phyloP scores from a whole-genome alignment of 371 early-diverging fungal genomes.

The Mortierella sp. region DNA sequence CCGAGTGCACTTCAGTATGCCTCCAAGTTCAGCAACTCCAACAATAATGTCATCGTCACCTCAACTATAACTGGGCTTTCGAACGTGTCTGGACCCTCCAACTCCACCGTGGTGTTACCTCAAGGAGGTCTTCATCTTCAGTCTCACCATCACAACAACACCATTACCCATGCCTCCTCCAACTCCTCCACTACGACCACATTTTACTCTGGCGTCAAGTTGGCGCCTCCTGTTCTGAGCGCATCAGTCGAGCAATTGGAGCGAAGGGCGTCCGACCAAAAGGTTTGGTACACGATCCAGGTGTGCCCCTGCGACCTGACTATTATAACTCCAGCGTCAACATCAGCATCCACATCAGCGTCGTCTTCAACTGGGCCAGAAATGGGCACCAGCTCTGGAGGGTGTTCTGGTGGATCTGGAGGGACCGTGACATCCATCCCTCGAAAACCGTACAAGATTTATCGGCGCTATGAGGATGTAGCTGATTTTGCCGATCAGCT shows the following conservation, averaged over 20 bases:
- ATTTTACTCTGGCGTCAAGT: slow-evolving; percentile 52
- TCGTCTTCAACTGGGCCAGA: background rate
- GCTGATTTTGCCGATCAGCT: slow-evolving; percentile 55
- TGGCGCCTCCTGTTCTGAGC: slow-evolving; percentile 42
- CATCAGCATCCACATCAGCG: background rate
- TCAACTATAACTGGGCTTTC: background rate
- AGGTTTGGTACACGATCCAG: slow-evolving; percentile 51
- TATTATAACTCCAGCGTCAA: slow-evolving; percentile 5
- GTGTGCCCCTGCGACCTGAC: slow-evolving; percentile 37
- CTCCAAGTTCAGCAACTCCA: slow-evolving; percentile 15
- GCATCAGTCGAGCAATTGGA: slow-evolving; percentile 32
- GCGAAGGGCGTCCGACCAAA: slow-evolving; percentile 27
- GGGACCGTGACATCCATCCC: slow-evolving; percentile 24
- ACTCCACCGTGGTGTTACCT: background rate
- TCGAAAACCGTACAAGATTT: slow-evolving; percentile 47
- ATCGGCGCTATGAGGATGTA: slow-evolving; percentile 51
- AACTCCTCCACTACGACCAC: slow-evolving; percentile 26
- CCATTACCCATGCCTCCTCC: background rate
- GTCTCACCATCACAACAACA: background rate
- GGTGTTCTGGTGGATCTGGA: background rate
- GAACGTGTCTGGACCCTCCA: background rate
- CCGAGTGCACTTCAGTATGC: slow-evolving; percentile 10
- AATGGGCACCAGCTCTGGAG: background rate
- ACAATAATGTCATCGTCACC: background rate
- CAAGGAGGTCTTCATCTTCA: slow-evolving; percentile 10